Base-by-base conservation (phyloP, 805 yeast species). In the Jamesozyma gamospora region DNA sequence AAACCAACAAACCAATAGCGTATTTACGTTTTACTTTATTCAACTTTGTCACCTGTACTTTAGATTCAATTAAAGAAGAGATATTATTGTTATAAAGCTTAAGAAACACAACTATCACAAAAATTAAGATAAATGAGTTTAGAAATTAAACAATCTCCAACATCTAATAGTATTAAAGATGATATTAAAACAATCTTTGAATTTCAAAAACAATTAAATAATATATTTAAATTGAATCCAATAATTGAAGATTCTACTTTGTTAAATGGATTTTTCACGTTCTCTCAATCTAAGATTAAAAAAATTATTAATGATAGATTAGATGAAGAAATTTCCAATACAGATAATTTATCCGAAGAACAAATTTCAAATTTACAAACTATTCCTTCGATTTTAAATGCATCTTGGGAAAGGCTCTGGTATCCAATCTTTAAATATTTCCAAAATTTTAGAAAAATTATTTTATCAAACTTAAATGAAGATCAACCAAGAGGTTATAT, bases 341-440 rank as follows among this genome's bases (percentile, higher is more conserved):
- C 14, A 8, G 34, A 14, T 10, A 16, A 35, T 29, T 8, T 21
- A 8, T n/a, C 29, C 4, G 19, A 29, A 10, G 26, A 11, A 18
- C n/a, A 15, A 15, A 30, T 36, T 14, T n/a, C 45, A 6, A 48
- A 50, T 34, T 39, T 40, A 15, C 41, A 44, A 26, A 28, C 41
- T 2, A 39, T 50, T 10, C 50, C 52, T 13, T 34, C 42, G 12
- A 41, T 72, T 6, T 64, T 80, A 15, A 80, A 75, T 37, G 48
- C 55, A 4, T 56, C 76, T 16, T 81, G 87, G 87, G 53, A 65
- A 26, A 74, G 74, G 4, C 67, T 81, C 45, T 81, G 77, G 47
- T 75, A 77, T 49, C 85, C 85, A 2, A 70, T 75, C 2, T 67
- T 79, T 44, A 78, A 76, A 47, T 69, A 69, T 52, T 79, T 70